These are phyloP conservation scores for Exophiala calicioides DNA, from an alignment of 2,329 filamentous ascomycete genomes.

Conservation along the genomic window DNA sequence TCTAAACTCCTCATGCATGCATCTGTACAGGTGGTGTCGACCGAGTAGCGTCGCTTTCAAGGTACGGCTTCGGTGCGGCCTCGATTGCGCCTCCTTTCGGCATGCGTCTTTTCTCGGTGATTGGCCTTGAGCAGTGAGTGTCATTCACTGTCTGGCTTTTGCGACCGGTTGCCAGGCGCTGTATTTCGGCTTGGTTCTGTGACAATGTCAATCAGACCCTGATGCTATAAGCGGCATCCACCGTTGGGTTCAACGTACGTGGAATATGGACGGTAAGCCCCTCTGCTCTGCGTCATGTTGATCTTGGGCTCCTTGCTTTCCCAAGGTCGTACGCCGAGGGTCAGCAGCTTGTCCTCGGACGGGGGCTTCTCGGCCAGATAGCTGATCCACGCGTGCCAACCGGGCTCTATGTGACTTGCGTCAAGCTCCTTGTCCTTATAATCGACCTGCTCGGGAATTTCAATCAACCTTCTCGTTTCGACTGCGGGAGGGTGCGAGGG, in stretches of 20 bases:
- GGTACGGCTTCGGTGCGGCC: constrained; percentile 9
- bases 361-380: constrained; percentile 90
- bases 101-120: constrained; percentile 15
- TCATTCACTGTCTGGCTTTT: constrained; percentile 35
- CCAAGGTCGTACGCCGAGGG: constrained; percentile 69
- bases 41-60: constrained; percentile 4
- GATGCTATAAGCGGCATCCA: background rate
- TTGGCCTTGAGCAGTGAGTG: constrained; percentile 18
- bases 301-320: constrained; percentile 72
- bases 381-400: constrained; percentile 98
- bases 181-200: constrained; percentile 39
- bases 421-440: constrained; percentile 79
- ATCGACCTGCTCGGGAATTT: constrained; percentile 96
- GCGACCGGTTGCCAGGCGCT: constrained; percentile 39
- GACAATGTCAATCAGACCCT: background rate
- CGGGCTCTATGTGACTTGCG: constrained; percentile 75
- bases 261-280: constrained; percentile 88
- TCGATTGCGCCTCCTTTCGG: constrained; percentile 15
- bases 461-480: too few species aligned
- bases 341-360: constrained; percentile 70
- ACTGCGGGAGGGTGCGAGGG: background rate
- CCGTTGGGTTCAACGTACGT: constrained; percentile 69
- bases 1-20: constrained; percentile 23
- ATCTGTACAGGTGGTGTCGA: constrained; percentile 22
- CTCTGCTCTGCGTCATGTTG: constrained; percentile 73